Conservation (phyloP, 2,329 filamentous ascomycete species). For the Daldinia eschscholtzii region DNA sequence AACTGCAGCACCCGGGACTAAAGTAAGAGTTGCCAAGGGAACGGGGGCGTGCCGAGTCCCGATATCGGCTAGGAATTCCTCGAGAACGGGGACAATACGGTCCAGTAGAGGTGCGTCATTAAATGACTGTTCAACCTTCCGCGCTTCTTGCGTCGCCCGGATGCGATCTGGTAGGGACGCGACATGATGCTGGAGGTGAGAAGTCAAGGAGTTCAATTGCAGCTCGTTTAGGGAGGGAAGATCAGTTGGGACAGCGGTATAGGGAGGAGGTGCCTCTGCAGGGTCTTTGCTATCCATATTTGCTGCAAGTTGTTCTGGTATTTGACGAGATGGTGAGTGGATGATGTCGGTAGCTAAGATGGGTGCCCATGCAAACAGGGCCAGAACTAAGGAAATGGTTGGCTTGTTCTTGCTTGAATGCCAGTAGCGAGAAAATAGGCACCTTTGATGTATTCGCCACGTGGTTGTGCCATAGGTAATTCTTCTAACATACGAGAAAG, state of each 20-base stretch:
- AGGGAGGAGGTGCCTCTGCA: slow-evolving; percentile 46
- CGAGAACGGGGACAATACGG: slow-evolving; percentile 57
- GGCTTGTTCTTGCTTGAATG: neutral
- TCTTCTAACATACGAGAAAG: neutral
- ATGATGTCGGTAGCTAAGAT: neutral
- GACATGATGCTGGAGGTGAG: slow-evolving; percentile 53
- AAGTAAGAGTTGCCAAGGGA: slow-evolving; percentile 57
- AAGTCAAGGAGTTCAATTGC: slow-evolving; percentile 41
- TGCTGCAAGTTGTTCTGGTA: neutral
- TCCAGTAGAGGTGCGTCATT: slow-evolving; percentile 57
- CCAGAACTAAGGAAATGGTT: neutral
- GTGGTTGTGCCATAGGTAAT: neutral
- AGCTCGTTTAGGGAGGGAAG: slow-evolving; percentile 16
- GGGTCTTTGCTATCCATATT: slow-evolving; percentile 37
- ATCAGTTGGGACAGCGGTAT: slow-evolving; percentile 35
- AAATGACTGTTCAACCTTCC: slow-evolving; percentile 53
- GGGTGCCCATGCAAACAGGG: neutral
- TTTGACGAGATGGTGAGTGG: neutral
- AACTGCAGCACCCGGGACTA: slow-evolving; percentile 61
- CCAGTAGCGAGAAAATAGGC: slow-evolving; percentile 1
- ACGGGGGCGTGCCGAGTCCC: slow-evolving; percentile 52
- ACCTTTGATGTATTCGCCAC: neutral
- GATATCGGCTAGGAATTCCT: slow-evolving; percentile 58
- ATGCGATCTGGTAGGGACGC: slow-evolving; percentile 56
- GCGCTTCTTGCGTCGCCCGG: slow-evolving; percentile 52